Conservation (phyloP, 345 rosid genomes). For the Melaleuca alternifolia region DNA sequence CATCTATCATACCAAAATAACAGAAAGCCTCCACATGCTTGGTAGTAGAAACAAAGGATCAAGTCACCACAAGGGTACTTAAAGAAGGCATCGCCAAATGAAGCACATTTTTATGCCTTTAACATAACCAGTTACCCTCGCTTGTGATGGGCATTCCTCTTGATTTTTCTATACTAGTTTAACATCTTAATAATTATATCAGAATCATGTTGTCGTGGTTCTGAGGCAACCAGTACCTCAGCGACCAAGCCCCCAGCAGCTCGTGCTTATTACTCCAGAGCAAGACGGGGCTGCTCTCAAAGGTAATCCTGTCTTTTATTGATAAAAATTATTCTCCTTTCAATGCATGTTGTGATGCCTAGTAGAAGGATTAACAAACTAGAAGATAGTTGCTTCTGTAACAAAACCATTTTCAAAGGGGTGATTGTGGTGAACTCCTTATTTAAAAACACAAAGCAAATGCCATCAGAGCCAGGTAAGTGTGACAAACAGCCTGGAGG, state of each 20-base stretch:
- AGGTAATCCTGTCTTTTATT: neutral
- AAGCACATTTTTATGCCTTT: neutral
- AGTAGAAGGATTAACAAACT: neutral
- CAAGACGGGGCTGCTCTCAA: neutral
- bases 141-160: neutral
- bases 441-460: neutral
- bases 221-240: neutral
- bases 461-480: neutral
- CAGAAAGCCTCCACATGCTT: neutral
- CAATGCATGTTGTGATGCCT: neutral
- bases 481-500: neutral
- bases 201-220: neutral
- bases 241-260: neutral
- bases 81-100: neutral
- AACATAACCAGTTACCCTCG: neutral
- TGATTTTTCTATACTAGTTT: neutral
- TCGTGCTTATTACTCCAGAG: neutral
- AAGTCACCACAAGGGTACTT: neutral
- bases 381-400: neutral
- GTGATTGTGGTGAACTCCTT: neutral
- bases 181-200: neutral
- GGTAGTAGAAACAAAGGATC: neutral
- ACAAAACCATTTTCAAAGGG: neutral
- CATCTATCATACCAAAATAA: neutral
- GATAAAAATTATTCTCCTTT: neutral